Evolutionary conservation across 2,329 filamentous ascomycete species (phyloP), one percentile per base, ranked within the genome.

Genomic region (Alternaria arborescens): DNA sequence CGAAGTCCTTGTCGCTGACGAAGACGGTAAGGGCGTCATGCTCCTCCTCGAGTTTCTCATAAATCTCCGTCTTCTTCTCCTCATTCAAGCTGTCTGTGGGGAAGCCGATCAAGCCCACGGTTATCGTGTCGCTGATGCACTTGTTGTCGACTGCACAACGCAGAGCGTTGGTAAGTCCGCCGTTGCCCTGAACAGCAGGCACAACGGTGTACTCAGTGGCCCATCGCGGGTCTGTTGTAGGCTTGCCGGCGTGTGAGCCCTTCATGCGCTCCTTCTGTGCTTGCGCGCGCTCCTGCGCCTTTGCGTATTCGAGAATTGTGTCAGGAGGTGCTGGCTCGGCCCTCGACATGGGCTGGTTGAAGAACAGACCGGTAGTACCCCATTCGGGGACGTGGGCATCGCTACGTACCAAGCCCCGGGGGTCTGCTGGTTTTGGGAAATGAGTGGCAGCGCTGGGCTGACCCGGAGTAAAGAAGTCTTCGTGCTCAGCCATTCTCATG

Each of bases 81-180:
- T 89, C 88, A 38, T 90, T 85, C 24, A 98, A 84, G 8, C 89
- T 90, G 78, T 98, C 94, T 0, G 93, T 97, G 0, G 94, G 94
- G 88, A 97, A 97, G 20, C 94, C 95, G 43, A 98, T 81, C 0
- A 94, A 96, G 54, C 94, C 94, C 5, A 98, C 91, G 89, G 92
- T 97, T n/a, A 89, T 90, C 73, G 92, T 90, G 56, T 97, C 91
- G 20, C 86, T 84, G 10, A 93, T 81, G 62, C 86, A 85, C 20
- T 89, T 90, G 55, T 89, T 87, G 47, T 92, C 87, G 16, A 87
- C 84, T 2, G 92, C 91, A 16, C 93, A 92, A 64, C 92, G 88
- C 34, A 95, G 89, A 4, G 94, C 94, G 75, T 97, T 97, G 71
- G 91, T 89, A 50, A 98, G 85, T 20, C 94, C 95, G 22, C 93